Percentiles rank a stretch among this genome's conserved stretches.
These are phyloP conservation scores for maize (Zea mays) DNA, from an alignment of 176 grass and related monocot species.

Conservation along the genomic window Zm-B73-REFERENCE-NAM-5.0 NC_050100.1:210024001-210024500, in stretches of 20 bases:
- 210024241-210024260: background rate
- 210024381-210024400: background rate
- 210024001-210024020: background rate
- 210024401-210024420: background rate
- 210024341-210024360: background rate
- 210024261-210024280: background rate
- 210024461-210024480: background rate
- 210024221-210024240: background rate
- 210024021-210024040: constrained; percentile 12
- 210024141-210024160: background rate
- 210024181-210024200: background rate
- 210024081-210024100: constrained; percentile 1
- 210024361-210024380: background rate
- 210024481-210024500: constrained; percentile 12
- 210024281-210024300: background rate
- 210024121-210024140: background rate
- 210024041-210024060: background rate
- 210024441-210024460: background rate
- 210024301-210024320: background rate
- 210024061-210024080: background rate
- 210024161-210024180: background rate
- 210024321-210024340: background rate
- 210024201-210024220: background rate
- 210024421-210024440: background rate
- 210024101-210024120: background rate